Evolutionary conservation across 768 basidiomycete species (phyloP), one percentile per base, ranked within the genome.

Genomic region (Peribolospora baueri): DNA sequence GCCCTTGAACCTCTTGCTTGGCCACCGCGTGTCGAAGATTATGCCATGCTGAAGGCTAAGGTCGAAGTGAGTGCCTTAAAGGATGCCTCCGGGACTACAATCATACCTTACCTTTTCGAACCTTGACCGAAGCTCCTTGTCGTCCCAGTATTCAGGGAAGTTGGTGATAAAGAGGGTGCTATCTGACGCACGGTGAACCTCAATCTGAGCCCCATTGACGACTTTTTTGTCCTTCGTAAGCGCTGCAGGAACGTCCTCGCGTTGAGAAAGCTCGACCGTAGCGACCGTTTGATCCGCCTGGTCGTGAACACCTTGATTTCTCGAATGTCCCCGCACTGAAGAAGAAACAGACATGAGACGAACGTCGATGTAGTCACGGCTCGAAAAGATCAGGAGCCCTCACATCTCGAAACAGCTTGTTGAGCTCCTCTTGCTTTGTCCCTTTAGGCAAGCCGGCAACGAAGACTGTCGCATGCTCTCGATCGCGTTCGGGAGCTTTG

Each of bases 91-190:
- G 42, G n/a, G 43, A 7, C n/a, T n/a, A n/a, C n/a, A 46, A 7
- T 46, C 43, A 3, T 11, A 52, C 61, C 74, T 50, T 57, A 90
- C 90, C 71, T 79, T 74, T 53, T 74, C 75, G 65, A 98, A 93
- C 9, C 93, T 65, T 48, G 77, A 70, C 37, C 87, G 72, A 54
- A 97, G 75, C 40, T 69, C 74, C 1, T 70, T 69, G 65, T 97
- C 90, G 62, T 93, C 87, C 10, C 75, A 73, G 13, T 75, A 72
- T 65, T 85, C 83, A 0, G 90, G 81, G 69, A 95, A 97, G 69
- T 97, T 98, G 13, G 93, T 90, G 52, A 93, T 79, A 67, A 90
- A 98, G 3, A 98, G 68, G 5, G 90, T 97, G 3, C 86, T 87
- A 60, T 81, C 76, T 87, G 88, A 93, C 2, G 84, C 87, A 47